Evolutionary conservation across 2,329 filamentous ascomycete genomes (phyloP), one percentile per base, ranked within the genome.

Genomic region (Aspergillus fischeri): DNA sequence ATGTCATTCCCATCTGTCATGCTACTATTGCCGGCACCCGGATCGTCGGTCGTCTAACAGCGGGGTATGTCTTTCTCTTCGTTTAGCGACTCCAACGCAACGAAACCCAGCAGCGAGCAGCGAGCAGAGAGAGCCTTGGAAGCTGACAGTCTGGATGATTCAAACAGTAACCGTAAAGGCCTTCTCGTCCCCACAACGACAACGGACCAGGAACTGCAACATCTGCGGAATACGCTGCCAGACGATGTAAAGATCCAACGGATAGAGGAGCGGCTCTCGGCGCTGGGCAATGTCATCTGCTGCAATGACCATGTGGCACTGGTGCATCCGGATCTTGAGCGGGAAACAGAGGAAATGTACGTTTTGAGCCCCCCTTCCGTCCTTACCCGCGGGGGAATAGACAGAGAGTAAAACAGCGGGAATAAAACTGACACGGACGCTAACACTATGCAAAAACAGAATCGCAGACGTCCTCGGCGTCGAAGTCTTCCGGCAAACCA

Each of bases 191-290:
- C 94, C 60, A 97, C 93, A 55, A 91, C 88, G 58, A 97, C 94
- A 61, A 96, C 92, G 67, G 94, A 99, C 79, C 94, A 99, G 81
- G 94, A 99, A 81, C 84, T 99, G 63, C 92, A 97, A 79, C 94
- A 99, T 77, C 83, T 99, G 68, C 89, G 94, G 69, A 97, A 99
- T 78, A 92, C 89, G 57, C 86, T 99, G 65, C 94, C 94, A 42
- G 93, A 97, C 74, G 79, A 81, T 58, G 90, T 99, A 63, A 92
- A 92, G 78, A 96, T 99, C 70, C 92, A 97, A 80, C 87, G 94
- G 65, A 96, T 99, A 80, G 94, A 99, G 81, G 94, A 99, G 82
- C 87, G 94, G 45, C 83, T 99, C 62, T 96, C 92, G 20, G 94
- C 94, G 4, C 86, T 99, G 27, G 94, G 94, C 60, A 99, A 99